Conservation (phyloP, 1,139 yeast genomes). For the Taphrina pruni region DNA sequence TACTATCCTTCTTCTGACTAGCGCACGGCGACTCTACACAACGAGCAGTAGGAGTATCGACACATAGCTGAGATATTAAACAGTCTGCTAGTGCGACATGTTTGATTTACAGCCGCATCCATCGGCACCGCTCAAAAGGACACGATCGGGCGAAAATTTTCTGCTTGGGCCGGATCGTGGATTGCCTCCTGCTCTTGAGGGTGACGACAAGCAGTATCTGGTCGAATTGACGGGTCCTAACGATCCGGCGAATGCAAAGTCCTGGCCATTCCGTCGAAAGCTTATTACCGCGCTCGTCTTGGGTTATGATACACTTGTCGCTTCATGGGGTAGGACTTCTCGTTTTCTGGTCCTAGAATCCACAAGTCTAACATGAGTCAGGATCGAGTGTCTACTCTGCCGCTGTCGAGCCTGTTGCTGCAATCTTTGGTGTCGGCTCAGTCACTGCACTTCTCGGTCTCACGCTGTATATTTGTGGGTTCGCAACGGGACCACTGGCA, state of each 20-base stretch:
- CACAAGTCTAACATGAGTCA: no score
- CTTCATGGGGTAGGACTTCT: slow-evolving; percentile 68
- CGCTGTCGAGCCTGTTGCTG: slow-evolving; percentile 56
- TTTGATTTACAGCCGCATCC: slow-evolving; percentile 22
- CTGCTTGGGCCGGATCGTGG: slow-evolving; percentile 21
- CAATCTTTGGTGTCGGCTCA: slow-evolving; percentile 59
- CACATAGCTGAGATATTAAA: no score
- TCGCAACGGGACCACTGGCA: slow-evolving; percentile 48
- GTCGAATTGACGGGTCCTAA: slow-evolving; percentile 18
- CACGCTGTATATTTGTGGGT: slow-evolving; percentile 53
- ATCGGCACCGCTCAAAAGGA: slow-evolving; percentile 5
- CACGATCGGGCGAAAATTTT: slow-evolving; percentile 9
- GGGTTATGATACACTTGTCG: slow-evolving; percentile 57
- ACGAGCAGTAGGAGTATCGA: background rate
- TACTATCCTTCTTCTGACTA: no score
- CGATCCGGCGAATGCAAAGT: slow-evolving; percentile 20
- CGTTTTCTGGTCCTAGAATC: no score
- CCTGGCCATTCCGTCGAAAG: slow-evolving; percentile 20
- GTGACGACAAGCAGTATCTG: slow-evolving; percentile 13
- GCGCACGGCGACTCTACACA: no score
- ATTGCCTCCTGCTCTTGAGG: slow-evolving; percentile 9
- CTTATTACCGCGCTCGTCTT: slow-evolving; percentile 50
- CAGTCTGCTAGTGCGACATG: background rate
- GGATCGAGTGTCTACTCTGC: slow-evolving; percentile 62
- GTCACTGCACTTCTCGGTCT: slow-evolving; percentile 68